phyloP scores from a whole-genome alignment of 2,329 filamentous ascomycete species.

The Xylaria multiplex region DNA sequence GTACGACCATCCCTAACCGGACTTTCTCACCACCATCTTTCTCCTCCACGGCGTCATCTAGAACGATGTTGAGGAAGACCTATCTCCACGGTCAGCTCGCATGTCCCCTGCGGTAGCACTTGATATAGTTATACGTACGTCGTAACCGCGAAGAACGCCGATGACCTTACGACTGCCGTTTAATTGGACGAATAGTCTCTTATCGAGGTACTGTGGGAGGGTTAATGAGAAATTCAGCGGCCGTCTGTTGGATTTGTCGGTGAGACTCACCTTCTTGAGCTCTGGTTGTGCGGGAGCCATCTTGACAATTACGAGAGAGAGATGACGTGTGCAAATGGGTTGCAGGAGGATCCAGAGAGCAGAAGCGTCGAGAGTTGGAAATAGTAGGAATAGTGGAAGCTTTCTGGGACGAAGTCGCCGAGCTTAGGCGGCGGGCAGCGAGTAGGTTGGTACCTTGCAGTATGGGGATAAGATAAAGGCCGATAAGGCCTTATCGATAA shows the following conservation, averaged over 20 bases:
- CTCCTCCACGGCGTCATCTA: conserved; percentile 96
- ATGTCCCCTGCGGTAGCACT: background rate
- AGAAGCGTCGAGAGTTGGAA: conserved; percentile 25
- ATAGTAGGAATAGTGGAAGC: conserved; percentile 19
- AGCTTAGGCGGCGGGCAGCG: conserved; percentile 14
- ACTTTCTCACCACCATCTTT: conserved; percentile 91
- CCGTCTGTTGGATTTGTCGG: conserved; percentile 13
- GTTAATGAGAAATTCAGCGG: conserved; percentile 30
- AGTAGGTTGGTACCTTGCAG: conserved; percentile 17
- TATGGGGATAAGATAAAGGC: conserved; percentile 35
- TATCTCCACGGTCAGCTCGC: conserved; percentile 52
- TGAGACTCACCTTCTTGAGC: conserved; percentile 84
- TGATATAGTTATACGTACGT: conserved; percentile 68
- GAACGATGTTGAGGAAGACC: conserved; percentile 98
- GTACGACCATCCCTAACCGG: conserved; percentile 89
- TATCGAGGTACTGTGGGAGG: conserved; percentile 88
- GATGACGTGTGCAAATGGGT: conserved; percentile 1
- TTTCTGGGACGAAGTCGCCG: conserved; percentile 17
- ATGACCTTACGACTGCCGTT: conserved; percentile 98
- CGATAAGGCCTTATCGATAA: conserved; percentile 43
- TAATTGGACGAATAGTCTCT: conserved; percentile 95
- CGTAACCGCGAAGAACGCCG: conserved; percentile 92
- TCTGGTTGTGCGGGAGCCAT: conserved; percentile 99
- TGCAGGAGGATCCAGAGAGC: conserved; percentile 28
- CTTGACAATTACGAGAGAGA: conserved; percentile 52